phyloP scores from a whole-genome alignment of 73 alveolate genomes.

The Stentor roeselii region DNA sequence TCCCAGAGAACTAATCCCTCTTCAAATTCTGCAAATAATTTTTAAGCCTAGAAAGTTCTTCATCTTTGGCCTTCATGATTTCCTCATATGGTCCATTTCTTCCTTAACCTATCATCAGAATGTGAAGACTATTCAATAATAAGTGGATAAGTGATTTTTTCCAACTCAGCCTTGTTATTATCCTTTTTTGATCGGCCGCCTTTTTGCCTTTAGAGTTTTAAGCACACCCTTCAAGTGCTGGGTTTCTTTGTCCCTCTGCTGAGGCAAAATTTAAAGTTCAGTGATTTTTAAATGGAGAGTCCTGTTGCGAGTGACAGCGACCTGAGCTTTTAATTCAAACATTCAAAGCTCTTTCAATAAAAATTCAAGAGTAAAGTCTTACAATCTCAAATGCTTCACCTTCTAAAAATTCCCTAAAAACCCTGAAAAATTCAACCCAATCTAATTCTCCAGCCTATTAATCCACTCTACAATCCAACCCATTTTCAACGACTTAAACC shows the following conservation, averaged over 20 bases:
- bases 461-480: too few relatives aligned
- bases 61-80: slow-evolving; percentile 26
- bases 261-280: background rate
- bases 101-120: background rate
- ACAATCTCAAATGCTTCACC: too few relatives aligned
- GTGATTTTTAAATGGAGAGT: background rate
- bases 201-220: background rate
- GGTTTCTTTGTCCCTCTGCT: slow-evolving; percentile 5
- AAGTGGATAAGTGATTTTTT: background rate
- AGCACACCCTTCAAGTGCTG: slow-evolving; percentile 15
- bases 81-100: background rate
- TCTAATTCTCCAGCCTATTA: too few relatives aligned
- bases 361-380: too few relatives aligned
- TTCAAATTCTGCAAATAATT: slow-evolving; percentile 29
- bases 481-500: too few relatives aligned
- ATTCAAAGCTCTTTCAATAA: too few relatives aligned
- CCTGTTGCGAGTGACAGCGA: background rate
- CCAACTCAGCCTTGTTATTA: background rate
- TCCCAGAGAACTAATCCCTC: background rate
- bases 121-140: background rate
- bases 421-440: too few relatives aligned
- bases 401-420: too few relatives aligned
- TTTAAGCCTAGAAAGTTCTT: slow-evolving; percentile 7
- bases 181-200: background rate
- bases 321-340: background rate